These are phyloP conservation scores for Aegle marmelos DNA, from an alignment of 345 rosid genomes.

Conservation along the genomic window DNA sequence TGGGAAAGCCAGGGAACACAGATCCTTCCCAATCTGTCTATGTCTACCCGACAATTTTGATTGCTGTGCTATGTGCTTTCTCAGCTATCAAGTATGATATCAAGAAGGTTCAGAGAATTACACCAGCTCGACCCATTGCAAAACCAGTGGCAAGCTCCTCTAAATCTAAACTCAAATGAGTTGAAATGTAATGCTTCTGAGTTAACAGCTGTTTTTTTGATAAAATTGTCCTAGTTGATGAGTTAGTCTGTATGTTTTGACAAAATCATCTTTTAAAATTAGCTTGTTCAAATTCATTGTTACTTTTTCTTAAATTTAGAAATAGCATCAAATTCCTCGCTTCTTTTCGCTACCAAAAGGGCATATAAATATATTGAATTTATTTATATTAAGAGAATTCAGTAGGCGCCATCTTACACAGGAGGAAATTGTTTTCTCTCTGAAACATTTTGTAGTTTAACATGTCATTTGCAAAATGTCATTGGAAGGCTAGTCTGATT, in stretches of 20 bases:
- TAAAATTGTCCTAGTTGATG: not conserved
- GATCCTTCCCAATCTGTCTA: slow-evolving; percentile 68
- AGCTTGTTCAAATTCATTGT: not conserved
- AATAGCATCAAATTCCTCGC: too few species aligned
- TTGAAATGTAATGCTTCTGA: not conserved
- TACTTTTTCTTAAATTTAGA: not conserved
- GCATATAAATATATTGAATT: too few species aligned
- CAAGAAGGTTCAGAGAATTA: slow-evolving; percentile 63
- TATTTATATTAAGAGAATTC: too few species aligned
- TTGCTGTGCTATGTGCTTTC: slow-evolving; percentile 77
- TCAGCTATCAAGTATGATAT: slow-evolving; percentile 76
- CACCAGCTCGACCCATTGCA: slow-evolving; percentile 65
- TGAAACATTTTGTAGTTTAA: not conserved
- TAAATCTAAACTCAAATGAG: slow-evolving; percentile 77
- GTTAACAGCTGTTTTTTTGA: not conserved
- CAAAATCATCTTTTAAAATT: not conserved
- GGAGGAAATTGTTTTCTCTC: not conserved
- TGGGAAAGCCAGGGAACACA: slow-evolving; percentile 65
- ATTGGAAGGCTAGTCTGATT: not conserved
- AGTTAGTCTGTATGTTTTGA: not conserved
- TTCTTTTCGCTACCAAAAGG: too few species aligned
- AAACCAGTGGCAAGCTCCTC: slow-evolving; percentile 77
- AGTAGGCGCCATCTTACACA: too few species aligned
- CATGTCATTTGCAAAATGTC: not conserved
- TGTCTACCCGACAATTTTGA: slow-evolving; percentile 78